These are phyloP conservation scores for Phytophthora nicotianae DNA, from an alignment of 352 stramenopile genomes.

Conservation along the genomic window DNA sequence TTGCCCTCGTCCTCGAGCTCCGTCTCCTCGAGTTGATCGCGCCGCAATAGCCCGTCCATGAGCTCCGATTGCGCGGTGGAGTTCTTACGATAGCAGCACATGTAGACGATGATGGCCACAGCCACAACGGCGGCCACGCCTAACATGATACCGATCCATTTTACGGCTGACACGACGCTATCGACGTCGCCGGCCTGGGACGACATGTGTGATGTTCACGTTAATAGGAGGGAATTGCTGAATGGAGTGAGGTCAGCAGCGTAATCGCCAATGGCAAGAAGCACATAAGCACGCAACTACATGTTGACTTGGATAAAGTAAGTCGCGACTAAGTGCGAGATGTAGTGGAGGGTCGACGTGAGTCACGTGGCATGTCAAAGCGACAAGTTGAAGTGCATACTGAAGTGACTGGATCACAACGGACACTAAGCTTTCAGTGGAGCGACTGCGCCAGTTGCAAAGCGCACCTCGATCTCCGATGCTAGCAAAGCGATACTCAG, in stretches of 20 bases:
- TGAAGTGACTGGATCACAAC: background rate
- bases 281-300: background rate
- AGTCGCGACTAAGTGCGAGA: slow-evolving; percentile 15
- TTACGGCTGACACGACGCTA: slow-evolving; percentile 41
- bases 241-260: slow-evolving; percentile 9
- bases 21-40: slow-evolving; percentile 65
- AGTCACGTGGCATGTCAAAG: slow-evolving; percentile 6
- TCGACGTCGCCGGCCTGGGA: slow-evolving; percentile 30
- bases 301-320: slow-evolving; percentile 9
- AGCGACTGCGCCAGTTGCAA: too few species aligned
- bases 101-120: slow-evolving; percentile 46
- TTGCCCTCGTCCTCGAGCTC: slow-evolving; percentile 56
- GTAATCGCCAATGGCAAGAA: slow-evolving; percentile 1
- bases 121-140: slow-evolving; percentile 35
- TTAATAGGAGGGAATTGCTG: slow-evolving; percentile 7
- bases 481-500: background rate
- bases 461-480: too few species aligned
- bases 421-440: too few species aligned
- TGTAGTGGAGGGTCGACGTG: slow-evolving; percentile 4
- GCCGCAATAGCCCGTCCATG: slow-evolving; percentile 61
- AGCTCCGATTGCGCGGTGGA: slow-evolving; percentile 30
- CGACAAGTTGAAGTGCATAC: background rate
- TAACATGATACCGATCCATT: slow-evolving; percentile 45
- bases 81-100: slow-evolving; percentile 46
- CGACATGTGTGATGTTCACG: slow-evolving; percentile 14